Conservation (phyloP, 2,329 filamentous ascomycete genomes). For the Fusarium papillatum region DNA sequence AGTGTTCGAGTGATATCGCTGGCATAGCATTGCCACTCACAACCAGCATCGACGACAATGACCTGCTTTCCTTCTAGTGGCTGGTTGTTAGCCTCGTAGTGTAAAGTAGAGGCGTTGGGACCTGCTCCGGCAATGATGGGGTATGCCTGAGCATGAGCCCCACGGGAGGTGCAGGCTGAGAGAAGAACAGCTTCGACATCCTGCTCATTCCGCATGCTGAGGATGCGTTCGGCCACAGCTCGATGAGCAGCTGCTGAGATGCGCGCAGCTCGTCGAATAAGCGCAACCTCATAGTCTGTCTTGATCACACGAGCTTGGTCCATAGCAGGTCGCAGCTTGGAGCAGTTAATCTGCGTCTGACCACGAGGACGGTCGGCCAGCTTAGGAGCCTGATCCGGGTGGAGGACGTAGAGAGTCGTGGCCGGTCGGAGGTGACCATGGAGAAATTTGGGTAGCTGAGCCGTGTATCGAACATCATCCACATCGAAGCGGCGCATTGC, state of each 20-base stretch:
- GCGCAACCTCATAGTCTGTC: conserved; percentile 85
- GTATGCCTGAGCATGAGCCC: conserved; percentile 86
- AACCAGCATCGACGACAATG: conserved; percentile 88
- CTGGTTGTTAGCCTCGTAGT: conserved; percentile 88
- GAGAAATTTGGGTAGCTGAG: conserved; percentile 64
- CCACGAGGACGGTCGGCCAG: conserved; percentile 54
- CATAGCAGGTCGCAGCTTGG: conserved; percentile 77
- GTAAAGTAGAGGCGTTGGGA: conserved; percentile 85
- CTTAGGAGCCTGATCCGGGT: conserved; percentile 57
- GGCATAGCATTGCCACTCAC: conserved; percentile 88
- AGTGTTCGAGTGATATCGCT: conserved; percentile 93
- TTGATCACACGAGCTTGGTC: conserved; percentile 87
- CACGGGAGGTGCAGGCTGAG: conserved; percentile 77
- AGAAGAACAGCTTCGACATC: conserved; percentile 87
- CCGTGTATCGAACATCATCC: conserved; percentile 75
- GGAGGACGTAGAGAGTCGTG: conserved; percentile 60
- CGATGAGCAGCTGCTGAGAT: conserved; percentile 85
- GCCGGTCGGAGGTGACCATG: conserved; percentile 54
- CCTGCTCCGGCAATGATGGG: conserved; percentile 90
- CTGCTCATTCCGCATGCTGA: conserved; percentile 79
- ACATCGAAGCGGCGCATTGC: conserved; percentile 75
- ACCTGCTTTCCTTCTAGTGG: conserved; percentile 78
- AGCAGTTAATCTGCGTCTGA: conserved; percentile 60
- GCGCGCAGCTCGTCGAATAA: conserved; percentile 85
- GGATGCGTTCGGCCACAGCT: conserved; percentile 76